Conservation (phyloP, 2,329 filamentous ascomycete species). For the Pseudogymnoascus sp. region DNA sequence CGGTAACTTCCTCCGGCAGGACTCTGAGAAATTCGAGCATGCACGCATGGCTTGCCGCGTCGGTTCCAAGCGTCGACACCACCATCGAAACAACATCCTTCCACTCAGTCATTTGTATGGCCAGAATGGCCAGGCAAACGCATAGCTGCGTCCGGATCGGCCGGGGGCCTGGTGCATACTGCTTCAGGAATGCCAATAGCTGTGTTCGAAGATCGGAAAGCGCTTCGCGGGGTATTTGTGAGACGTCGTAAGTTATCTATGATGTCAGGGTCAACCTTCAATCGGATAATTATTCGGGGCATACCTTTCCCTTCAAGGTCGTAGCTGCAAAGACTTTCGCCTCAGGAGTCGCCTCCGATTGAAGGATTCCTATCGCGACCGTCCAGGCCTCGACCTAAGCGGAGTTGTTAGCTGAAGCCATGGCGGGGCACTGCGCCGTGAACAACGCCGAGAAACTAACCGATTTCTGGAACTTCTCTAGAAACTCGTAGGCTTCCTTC, state of each 20-base stretch:
- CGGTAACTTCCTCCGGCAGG: slow-evolving; percentile 95
- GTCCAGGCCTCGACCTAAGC: slow-evolving; percentile 81
- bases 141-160: slow-evolving; percentile 85
- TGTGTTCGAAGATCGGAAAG: slow-evolving; percentile 74
- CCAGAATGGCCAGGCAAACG: slow-evolving; percentile 87
- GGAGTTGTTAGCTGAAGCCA: slow-evolving; percentile 11
- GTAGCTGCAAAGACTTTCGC: slow-evolving; percentile 93
- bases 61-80: slow-evolving; percentile 68
- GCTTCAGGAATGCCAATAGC: slow-evolving; percentile 71
- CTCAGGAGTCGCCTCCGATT: slow-evolving; percentile 72
- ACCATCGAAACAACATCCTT: slow-evolving; percentile 83
- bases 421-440: slow-evolving; percentile 22
- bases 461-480: slow-evolving; percentile 97
- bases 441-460: slow-evolving; percentile 45
- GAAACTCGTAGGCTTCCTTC: slow-evolving; percentile 80
- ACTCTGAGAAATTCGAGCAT: slow-evolving; percentile 95
- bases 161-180: slow-evolving; percentile 75
- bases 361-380: slow-evolving; percentile 76
- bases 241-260: slow-evolving; percentile 92
- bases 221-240: slow-evolving; percentile 73
- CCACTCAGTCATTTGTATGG: slow-evolving; percentile 94
- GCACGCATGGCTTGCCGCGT: slow-evolving; percentile 72
- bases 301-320: slow-evolving; percentile 94
- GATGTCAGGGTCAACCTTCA: slow-evolving; percentile 14
- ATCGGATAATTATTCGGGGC: slow-evolving; percentile 16